A percentile compares a stretch with the other conserved stretches of the same genome.
phyloP scores from a whole-genome alignment of 495 filamentous ascomycete species.

The Penicillium nucicola region DNA sequence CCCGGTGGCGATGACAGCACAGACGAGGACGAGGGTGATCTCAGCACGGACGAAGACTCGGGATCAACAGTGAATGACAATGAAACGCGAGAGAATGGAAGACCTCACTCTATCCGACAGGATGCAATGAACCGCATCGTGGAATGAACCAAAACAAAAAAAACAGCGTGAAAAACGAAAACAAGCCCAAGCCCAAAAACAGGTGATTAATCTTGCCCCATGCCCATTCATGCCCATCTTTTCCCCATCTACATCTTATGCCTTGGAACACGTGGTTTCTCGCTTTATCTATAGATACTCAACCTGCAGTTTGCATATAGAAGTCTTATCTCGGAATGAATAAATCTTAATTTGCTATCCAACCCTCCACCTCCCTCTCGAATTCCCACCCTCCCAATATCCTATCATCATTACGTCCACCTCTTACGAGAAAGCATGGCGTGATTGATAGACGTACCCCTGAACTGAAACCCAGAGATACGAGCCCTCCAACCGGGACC shows the following conservation, averaged over 20 bases:
- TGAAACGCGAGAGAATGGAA: not conserved
- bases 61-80: constrained; percentile 7
- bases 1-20: constrained; percentile 28
- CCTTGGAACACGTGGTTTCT: too few species aligned
- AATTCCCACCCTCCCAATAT: too few species aligned
- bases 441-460: too few species aligned
- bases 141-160: constrained; percentile 2
- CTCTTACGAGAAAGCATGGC: too few species aligned
- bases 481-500: too few species aligned
- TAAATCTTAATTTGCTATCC: constrained; percentile 3
- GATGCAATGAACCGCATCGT: constrained; percentile 11
- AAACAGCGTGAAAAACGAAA: too few species aligned
- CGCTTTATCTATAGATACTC: constrained; percentile 4
- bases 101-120: not conserved
- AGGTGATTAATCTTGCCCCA: not conserved
- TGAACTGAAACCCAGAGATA: too few species aligned
- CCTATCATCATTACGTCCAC: too few species aligned
- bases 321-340: constrained; percentile 2
- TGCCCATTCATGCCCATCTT: too few species aligned
- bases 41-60: constrained; percentile 19
- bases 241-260: too few species aligned
- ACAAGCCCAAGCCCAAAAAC: too few species aligned
- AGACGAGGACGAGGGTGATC: constrained; percentile 32
- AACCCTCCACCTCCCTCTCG: too few species aligned
- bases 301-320: not conserved